Percentiles rank a stretch among this genome's conserved stretches.
These are phyloP conservation scores for Lachnellula occidentalis DNA, from an alignment of 2,329 filamentous ascomycete genomes.

Conservation along the genomic window DNA sequence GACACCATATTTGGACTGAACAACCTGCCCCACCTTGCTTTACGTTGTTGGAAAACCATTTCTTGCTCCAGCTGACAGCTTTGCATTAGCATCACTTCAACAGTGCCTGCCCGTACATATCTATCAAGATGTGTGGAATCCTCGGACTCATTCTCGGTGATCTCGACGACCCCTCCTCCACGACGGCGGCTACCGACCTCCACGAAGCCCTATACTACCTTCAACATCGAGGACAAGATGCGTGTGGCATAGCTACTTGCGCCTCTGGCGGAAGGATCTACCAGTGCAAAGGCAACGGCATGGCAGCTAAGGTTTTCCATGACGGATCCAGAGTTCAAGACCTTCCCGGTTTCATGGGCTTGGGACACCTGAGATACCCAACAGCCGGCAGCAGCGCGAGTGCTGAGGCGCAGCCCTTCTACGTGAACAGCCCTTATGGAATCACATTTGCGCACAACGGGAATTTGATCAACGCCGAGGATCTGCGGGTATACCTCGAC, in stretches of 20 bases:
- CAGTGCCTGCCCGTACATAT: neutral
- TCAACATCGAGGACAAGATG: conserved; percentile 76
- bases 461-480: conserved; percentile 74
- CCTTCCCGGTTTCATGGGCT: conserved; percentile 79
- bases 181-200: conserved; percentile 56
- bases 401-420: conserved; percentile 87
- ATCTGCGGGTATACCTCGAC: conserved; percentile 52
- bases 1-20: conserved; percentile 22
- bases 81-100: neutral
- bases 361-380: conserved; percentile 83
- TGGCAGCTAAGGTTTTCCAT: conserved; percentile 79
- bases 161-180: conserved; percentile 39
- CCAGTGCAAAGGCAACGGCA: conserved; percentile 85
- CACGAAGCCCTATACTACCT: conserved; percentile 69
- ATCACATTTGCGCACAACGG: conserved; percentile 81
- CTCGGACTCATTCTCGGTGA: conserved; percentile 56
- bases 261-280: conserved; percentile 73
- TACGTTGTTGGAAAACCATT: neutral
- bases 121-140: conserved; percentile 53
- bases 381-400: conserved; percentile 81
- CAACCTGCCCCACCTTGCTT: conserved; percentile 1
- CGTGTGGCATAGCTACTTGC: conserved; percentile 75
- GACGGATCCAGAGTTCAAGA: conserved; percentile 70
- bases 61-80: conserved; percentile 8
- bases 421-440: conserved; percentile 81